A percentile compares a stretch with the other conserved stretches of the same genome.
phyloP scores from a whole-genome alignment of 2,329 filamentous ascomycete genomes.

The Torrubiella hemipterigena region DNA sequence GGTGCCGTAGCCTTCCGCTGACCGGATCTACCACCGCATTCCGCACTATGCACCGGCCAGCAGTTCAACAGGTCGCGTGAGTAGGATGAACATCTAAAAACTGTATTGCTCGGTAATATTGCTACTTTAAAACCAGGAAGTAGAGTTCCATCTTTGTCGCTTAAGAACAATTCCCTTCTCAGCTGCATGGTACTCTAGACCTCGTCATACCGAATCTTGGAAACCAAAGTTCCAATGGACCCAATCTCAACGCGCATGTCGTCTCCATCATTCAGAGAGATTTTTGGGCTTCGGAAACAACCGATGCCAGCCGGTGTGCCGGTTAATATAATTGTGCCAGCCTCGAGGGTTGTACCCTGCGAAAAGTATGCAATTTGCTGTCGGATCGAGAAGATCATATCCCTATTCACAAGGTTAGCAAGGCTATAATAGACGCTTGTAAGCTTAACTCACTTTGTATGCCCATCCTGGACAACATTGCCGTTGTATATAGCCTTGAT shows the following conservation, averaged over 20 bases:
- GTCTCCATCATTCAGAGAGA: conserved; percentile 59
- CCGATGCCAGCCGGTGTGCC: conserved; percentile 60
- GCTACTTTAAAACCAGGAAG: too few species aligned
- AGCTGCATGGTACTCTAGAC: too few species aligned
- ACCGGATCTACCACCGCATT: too few species aligned
- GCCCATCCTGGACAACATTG: conserved; percentile 11
- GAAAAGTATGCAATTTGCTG: conserved; percentile 47
- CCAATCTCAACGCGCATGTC: conserved; percentile 31
- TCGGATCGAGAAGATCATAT: conserved; percentile 50
- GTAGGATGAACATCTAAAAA: too few species aligned
- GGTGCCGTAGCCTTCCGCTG: too few species aligned
- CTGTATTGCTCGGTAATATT: too few species aligned
- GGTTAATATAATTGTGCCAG: conserved; percentile 53
- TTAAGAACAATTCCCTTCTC: too few species aligned
- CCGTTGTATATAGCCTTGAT: conserved; percentile 49
- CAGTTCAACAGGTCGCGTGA: too few species aligned
- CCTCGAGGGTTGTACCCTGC: conserved; percentile 47
- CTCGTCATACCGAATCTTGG: too few species aligned
- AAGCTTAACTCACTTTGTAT: conserved; percentile 13
- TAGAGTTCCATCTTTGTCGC: too few species aligned
- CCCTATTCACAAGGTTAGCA: conserved; percentile 19
- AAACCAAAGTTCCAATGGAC: conserved; percentile 29
- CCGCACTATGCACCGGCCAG: too few species aligned
- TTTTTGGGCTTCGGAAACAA: conserved; percentile 52
- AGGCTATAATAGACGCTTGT: neutral